phyloP scores from a whole-genome alignment of 2,329 filamentous ascomycete species.

The Akanthomyces muscarius region DNA sequence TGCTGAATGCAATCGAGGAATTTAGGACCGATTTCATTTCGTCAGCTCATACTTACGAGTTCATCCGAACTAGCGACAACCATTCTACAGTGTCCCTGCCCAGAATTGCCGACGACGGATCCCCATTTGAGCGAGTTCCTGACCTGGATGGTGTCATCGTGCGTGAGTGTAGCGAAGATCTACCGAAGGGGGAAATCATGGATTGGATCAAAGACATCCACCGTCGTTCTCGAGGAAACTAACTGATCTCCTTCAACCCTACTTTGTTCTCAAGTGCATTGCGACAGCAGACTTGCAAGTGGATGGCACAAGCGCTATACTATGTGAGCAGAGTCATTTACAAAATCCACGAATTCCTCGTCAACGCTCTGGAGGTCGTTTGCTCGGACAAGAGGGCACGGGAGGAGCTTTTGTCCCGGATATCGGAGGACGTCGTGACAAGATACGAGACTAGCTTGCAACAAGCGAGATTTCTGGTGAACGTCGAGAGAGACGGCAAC shows the following conservation, averaged over 20 bases:
- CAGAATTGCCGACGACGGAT: background rate
- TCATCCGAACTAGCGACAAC: background rate
- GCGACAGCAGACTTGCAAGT: constrained; percentile 30
- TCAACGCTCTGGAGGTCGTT: constrained; percentile 15
- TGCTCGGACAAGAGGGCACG: constrained; percentile 23
- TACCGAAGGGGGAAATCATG: constrained; percentile 20
- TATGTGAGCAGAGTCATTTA: constrained; percentile 29
- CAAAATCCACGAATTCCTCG: constrained; percentile 29
- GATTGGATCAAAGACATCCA: constrained; percentile 25
- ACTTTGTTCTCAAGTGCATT: constrained; percentile 24
- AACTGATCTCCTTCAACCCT: constrained; percentile 24
- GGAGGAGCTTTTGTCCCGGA: constrained; percentile 22
- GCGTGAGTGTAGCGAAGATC: background rate
- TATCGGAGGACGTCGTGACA: constrained; percentile 22
- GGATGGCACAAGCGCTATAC: constrained; percentile 24
- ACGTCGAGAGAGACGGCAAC: constrained; percentile 26
- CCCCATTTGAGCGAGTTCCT: background rate
- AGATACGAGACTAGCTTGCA: constrained; percentile 25
- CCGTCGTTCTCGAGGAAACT: constrained; percentile 23
- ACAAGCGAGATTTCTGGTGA: constrained; percentile 25
- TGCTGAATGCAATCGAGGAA: constrained; percentile 21
- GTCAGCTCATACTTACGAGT: constrained; percentile 20
- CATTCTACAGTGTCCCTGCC: no score
- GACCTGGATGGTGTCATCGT: constrained; percentile 17
- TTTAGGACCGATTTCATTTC: constrained; percentile 18